These are phyloP conservation scores for Crotalaria pallida DNA, from an alignment of 306 rosid species.

Conservation along the genomic window DNA sequence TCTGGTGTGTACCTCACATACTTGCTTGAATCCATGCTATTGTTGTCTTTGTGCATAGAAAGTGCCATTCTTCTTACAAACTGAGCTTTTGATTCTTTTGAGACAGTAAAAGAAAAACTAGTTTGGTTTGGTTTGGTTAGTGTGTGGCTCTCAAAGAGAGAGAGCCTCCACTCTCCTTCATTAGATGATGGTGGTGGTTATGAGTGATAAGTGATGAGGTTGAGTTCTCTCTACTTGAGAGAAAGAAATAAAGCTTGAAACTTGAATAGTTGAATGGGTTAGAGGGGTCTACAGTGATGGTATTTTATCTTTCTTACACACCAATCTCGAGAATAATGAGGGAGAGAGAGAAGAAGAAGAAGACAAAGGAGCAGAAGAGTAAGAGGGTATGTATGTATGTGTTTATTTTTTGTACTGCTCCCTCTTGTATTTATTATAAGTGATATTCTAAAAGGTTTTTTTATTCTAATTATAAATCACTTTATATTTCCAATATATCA, in stretches of 20 bases:
- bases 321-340: constrained; percentile 70
- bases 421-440: background rate
- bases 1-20: constrained; percentile 94
- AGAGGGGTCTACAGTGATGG: constrained; percentile 16
- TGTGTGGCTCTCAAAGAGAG: constrained; percentile 83
- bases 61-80: constrained; percentile 58
- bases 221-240: background rate
- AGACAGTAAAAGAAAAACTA: background rate
- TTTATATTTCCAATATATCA: no score
- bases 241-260: constrained; percentile 1
- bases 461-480: no score
- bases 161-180: constrained; percentile 98
- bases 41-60: constrained; percentile 59
- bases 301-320: constrained; percentile 34
- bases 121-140: constrained; percentile 13
- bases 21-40: constrained; percentile 81
- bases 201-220: background rate
- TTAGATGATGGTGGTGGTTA: no score
- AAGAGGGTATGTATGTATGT: constrained; percentile 17
- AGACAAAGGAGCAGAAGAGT: constrained; percentile 9
- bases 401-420: constrained; percentile 22
- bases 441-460: no score
- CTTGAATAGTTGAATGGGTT: background rate
- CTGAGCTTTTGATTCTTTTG: no score
- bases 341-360: background rate